phyloP scores from a whole-genome alignment of 345 rosid species.

The Pelargonium nanum region DNA sequence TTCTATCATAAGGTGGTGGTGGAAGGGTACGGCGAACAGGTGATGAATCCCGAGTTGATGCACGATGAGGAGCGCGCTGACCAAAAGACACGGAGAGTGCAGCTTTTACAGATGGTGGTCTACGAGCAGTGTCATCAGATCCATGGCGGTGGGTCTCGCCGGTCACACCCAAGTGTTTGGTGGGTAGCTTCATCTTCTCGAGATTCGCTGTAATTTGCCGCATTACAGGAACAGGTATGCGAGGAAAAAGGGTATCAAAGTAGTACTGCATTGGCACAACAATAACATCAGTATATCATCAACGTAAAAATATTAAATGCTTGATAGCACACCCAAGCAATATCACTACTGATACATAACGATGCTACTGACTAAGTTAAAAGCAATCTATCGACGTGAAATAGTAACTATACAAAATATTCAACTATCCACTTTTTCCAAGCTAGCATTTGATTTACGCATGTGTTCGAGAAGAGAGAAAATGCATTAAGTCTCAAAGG shows the following conservation, averaged over 20 bases:
- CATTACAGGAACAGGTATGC: slow-evolving; percentile 91
- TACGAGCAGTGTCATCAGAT: slow-evolving; percentile 90
- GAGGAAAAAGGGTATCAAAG: slow-evolving; percentile 92
- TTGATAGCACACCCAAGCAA: not conserved
- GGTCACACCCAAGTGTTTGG: slow-evolving; percentile 71
- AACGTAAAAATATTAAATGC: not conserved
- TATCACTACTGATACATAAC: no score
- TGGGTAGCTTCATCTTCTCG: slow-evolving; percentile 83
- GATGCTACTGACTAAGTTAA: no score
- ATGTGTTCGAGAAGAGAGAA: no score
- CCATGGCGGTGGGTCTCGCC: slow-evolving; percentile 71
- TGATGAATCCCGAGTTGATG: slow-evolving; percentile 94
- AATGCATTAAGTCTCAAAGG: no score
- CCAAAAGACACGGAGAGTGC: slow-evolving; percentile 98
- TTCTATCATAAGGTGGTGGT: slow-evolving; percentile 47
- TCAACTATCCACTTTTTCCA: no score
- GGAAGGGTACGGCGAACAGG: slow-evolving; percentile 83
- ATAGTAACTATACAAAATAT: no score
- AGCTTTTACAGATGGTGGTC: slow-evolving; percentile 99
- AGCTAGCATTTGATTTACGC: no score
- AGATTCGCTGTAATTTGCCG: slow-evolving; percentile 69
- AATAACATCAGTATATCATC: not conserved
- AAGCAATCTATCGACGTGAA: no score
- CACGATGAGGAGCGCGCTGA: slow-evolving; percentile 99
- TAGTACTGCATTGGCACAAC: slow-evolving; percentile 58